Base-by-base conservation (phyloP, 345 rosid species). In the Euphorbia peplus region DNA sequence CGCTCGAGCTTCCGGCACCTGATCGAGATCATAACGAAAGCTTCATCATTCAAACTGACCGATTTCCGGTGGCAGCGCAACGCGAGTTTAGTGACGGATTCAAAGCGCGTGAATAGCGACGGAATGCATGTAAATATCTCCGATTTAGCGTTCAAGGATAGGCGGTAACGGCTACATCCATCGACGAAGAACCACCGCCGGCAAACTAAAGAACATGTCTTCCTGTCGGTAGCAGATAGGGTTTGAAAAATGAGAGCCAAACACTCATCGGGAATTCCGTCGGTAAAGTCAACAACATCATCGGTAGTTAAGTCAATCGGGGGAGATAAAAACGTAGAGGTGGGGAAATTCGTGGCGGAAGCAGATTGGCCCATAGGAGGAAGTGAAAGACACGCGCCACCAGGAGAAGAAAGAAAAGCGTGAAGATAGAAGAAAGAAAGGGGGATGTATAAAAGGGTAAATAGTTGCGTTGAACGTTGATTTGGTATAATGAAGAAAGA, bases 171-270 rank as follows among this genome's bases (percentile, higher is more conserved):
- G 67, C 73, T 85, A 79, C 76, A 71, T 8, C 95, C 96, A 73
- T 95, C 99, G 8, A 95, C 95, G 60, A 66, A 75, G 3, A 82
- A 68, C 98, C 97, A 95, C 76, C 96, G 86, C 71, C 81, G 81
- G 79, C 89, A 86, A 39, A 95, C 95, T 11, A 69, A 75, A 12
- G 99, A 95, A 72, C 93, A 92, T 6, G 71, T 71, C n/a, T 86
- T 88, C 70, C 93, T 84, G 79, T 91, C 95, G 0, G 81, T 81
- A 13, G 85, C 59, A 48, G 85, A 80, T 1, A 95, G 88, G 60
- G 84, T 88, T 52, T 91, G 99, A 61, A 91, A 95, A 8, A 90
- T 73, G 69, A 65, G 75, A 57, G 96, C 98, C 67, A 95, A 80
- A 78, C 92, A 87, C 76, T 95, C 97, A 46, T 91, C 96, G 29